Percentiles rank a stretch among this genome's conserved stretches.
Conservation (phyloP, 208 protist species). For the Crithidia acanthocephali region DNA sequence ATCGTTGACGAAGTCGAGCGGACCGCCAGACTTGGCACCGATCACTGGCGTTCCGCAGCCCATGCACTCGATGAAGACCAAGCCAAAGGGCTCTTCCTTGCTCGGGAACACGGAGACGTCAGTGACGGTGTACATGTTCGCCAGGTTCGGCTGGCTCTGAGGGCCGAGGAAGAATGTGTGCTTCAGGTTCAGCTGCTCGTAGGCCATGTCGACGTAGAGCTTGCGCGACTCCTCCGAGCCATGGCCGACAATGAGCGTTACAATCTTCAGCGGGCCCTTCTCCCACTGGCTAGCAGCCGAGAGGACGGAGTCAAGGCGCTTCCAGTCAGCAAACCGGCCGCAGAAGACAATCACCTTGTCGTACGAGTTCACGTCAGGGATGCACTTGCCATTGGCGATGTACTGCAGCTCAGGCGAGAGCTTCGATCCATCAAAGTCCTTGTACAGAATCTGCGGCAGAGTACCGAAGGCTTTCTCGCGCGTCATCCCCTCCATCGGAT, state of each 20-base stretch:
- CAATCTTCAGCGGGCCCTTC: conserved; percentile 40
- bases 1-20: conserved; percentile 76
- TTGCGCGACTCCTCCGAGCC: conserved; percentile 60
- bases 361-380: conserved; percentile 63
- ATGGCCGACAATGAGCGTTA: conserved; percentile 65
- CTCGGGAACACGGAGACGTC: conserved; percentile 77
- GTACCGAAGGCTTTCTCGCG: conserved; percentile 57
- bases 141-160: conserved; percentile 62
- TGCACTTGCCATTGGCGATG: conserved; percentile 34
- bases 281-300: conserved; percentile 63
- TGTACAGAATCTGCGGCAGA: conserved; percentile 67
- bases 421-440: conserved; percentile 44
- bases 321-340: conserved; percentile 84
- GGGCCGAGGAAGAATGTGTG: conserved; percentile 77
- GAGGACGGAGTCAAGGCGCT: conserved; percentile 69
- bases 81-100: conserved; percentile 80
- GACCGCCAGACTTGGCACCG: conserved; percentile 76
- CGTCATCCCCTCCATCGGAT: conserved; percentile 62
- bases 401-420: conserved; percentile 33
- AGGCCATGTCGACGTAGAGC: conserved; percentile 72
- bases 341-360: conserved; percentile 74
- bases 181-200: conserved; percentile 54
- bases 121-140: conserved; percentile 62
- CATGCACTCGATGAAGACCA: conserved; percentile 88
- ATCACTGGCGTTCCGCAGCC: conserved; percentile 80